These are phyloP conservation scores for Nakataea oryzae DNA, from an alignment of 2,329 filamentous ascomycete genomes.

Conservation along the genomic window DNA sequence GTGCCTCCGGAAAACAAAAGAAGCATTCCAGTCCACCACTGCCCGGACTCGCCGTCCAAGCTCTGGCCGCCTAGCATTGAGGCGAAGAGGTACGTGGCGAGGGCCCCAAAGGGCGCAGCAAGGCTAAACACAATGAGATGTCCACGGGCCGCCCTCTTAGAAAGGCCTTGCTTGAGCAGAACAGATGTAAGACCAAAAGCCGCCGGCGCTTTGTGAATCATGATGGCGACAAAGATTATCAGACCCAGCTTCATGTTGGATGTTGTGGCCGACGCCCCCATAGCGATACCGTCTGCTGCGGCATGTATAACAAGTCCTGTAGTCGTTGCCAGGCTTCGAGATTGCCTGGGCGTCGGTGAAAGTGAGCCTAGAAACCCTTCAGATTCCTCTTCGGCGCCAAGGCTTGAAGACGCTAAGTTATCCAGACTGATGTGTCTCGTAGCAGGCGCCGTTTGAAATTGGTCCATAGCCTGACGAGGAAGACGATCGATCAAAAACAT, in stretches of 20 bases:
- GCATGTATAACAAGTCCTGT: conserved; percentile 94
- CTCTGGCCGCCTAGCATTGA: conserved; percentile 54
- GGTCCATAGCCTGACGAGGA: conserved; percentile 60
- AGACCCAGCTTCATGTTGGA: conserved; percentile 68
- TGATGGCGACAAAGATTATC: conserved; percentile 90
- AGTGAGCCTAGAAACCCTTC: conserved; percentile 50
- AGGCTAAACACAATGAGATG: conserved; percentile 88
- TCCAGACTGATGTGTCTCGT: conserved; percentile 84
- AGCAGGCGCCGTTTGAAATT: conserved; percentile 51
- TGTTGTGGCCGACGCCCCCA: conserved; percentile 78
- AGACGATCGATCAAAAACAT: conserved; percentile 95
- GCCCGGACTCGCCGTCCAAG: conserved; percentile 48
- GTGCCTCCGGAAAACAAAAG: conserved; percentile 93
- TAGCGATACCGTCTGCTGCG: conserved; percentile 86
- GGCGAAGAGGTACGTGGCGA: conserved; percentile 74
- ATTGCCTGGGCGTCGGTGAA: conserved; percentile 45
- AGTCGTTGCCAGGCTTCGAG: conserved; percentile 68
- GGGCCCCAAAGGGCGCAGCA: conserved; percentile 76
- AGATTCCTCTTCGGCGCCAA: conserved; percentile 39
- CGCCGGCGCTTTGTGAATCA: conserved; percentile 94
- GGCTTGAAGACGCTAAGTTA: conserved; percentile 44
- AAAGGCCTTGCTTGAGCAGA: conserved; percentile 80
- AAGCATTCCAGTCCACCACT: conserved; percentile 87
- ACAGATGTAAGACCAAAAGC: conserved; percentile 91
- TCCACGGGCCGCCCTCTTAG: conserved; percentile 71